A percentile compares a stretch with the other conserved stretches of the same genome.
Conservation (phyloP, 257 asterid species). For the Salvia miltiorrhiza region DNA sequence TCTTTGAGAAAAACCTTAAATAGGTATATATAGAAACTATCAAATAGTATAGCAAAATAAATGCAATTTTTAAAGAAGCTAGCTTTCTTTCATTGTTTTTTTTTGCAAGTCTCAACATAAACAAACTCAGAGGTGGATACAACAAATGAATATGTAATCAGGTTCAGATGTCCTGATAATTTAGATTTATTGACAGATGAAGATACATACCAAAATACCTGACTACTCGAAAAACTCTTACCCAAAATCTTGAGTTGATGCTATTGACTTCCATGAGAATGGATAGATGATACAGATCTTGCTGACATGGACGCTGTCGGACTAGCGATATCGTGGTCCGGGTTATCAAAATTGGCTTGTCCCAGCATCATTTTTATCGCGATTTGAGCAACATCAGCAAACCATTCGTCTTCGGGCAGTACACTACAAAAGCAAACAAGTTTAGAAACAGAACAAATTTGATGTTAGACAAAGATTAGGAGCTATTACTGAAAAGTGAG, state of each 20-base stretch:
- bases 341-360: constrained; percentile 50
- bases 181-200: neutral
- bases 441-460: neutral
- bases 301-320: constrained; percentile 65
- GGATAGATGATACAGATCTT: constrained; percentile 59
- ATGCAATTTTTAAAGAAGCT: neutral
- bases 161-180: too few relatives aligned
- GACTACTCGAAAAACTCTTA: neutral
- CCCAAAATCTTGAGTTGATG: neutral
- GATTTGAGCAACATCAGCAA: constrained; percentile 86
- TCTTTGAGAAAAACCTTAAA: constrained; percentile 31
- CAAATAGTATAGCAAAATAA: constrained; percentile 14
- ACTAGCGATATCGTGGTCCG: constrained; percentile 49
- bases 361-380: constrained; percentile 79
- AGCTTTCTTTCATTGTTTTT: constrained; percentile 5
- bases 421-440: constrained; percentile 36
- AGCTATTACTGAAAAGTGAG: neutral
- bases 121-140: too few relatives aligned
- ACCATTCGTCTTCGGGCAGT: constrained; percentile 93
- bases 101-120: neutral
- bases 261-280: constrained; percentile 67
- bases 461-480: neutral
- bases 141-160: too few relatives aligned
- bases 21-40: constrained; percentile 17
- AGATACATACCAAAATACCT: neutral